These are phyloP conservation scores for Xylaria palmicola DNA, from an alignment of 495 filamentous ascomycete species.

Conservation along the genomic window DNA sequence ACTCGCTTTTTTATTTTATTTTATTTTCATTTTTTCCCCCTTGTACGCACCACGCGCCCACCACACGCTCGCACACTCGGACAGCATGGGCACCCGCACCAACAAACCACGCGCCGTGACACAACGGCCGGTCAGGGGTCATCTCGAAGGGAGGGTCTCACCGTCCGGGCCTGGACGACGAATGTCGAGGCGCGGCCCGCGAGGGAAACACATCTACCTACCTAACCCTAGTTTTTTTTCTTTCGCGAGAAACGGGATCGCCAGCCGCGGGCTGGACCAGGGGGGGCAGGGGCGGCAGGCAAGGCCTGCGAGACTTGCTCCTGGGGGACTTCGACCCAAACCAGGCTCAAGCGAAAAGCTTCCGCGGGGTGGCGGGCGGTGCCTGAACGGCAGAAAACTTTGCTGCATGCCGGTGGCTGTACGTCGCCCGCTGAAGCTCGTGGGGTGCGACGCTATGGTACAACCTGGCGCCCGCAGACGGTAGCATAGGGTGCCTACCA, in stretches of 20 bases:
- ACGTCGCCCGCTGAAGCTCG: conserved; percentile 16
- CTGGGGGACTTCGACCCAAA: conserved; percentile 14
- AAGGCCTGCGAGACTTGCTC: neutral
- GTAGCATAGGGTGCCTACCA: conserved; percentile 2
- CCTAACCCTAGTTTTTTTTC: too few relatives aligned
- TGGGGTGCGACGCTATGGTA: conserved; percentile 11
- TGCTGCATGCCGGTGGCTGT: conserved; percentile 12
- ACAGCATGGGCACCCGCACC: conserved; percentile 6
- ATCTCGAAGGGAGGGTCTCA: neutral
- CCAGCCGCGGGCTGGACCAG: conserved; percentile 6
- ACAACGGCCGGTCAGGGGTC: neutral
- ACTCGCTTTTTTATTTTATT: too few relatives aligned
- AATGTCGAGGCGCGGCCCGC: conserved; percentile 2
- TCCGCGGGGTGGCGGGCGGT: conserved; percentile 21
- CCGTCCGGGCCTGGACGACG: neutral
- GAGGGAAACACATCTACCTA: too few relatives aligned
- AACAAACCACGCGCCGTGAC: conserved; percentile 10
- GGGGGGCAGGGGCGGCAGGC: neutral
- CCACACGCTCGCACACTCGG: neutral
- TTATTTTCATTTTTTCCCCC: too few relatives aligned
- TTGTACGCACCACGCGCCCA: conserved; percentile 9
- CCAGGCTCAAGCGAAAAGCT: conserved; percentile 23
- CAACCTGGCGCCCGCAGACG: conserved; percentile 4
- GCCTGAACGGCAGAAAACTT: conserved; percentile 17
- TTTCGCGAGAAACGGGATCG: too few relatives aligned